A percentile compares a stretch with the other conserved stretches of the same genome.
Conservation (phyloP, 2,329 filamentous ascomycete species). For the Microcyclosporella mali region DNA sequence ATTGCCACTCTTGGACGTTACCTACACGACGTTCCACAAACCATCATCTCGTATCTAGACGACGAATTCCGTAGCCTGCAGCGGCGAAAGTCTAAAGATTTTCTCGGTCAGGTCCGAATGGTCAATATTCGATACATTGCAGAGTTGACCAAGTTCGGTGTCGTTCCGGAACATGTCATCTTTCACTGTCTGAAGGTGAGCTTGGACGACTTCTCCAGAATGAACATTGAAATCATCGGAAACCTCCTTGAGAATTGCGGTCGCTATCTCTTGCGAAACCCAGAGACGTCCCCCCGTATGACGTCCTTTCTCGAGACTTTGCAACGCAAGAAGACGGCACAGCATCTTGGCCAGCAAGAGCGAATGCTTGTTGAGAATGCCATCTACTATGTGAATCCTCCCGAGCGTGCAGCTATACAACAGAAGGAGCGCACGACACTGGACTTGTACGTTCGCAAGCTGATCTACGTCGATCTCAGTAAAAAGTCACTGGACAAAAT, state of each 20-base stretch:
- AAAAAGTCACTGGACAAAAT: slow-evolving; percentile 92
- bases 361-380: slow-evolving; percentile 98
- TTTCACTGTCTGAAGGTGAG: slow-evolving; percentile 98
- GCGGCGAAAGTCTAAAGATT: slow-evolving; percentile 94
- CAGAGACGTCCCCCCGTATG: slow-evolving; percentile 91
- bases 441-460: slow-evolving; percentile 85
- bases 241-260: slow-evolving; percentile 95
- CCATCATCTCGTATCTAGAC: slow-evolving; percentile 84
- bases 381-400: slow-evolving; percentile 95
- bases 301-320: slow-evolving; percentile 87
- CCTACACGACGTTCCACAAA: slow-evolving; percentile 89
- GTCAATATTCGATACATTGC: slow-evolving; percentile 96
- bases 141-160: slow-evolving; percentile 94
- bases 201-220: slow-evolving; percentile 92
- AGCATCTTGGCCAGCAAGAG: slow-evolving; percentile 91
- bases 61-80: slow-evolving; percentile 96
- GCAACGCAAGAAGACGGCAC: slow-evolving; percentile 89
- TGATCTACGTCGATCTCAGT: slow-evolving; percentile 89
- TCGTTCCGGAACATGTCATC: slow-evolving; percentile 96
- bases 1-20: slow-evolving; percentile 91
- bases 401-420: slow-evolving; percentile 84
- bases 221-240: slow-evolving; percentile 99
- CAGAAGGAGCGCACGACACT: slow-evolving; percentile 94
- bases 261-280: slow-evolving; percentile 83
- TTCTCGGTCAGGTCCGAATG: slow-evolving; percentile 85